Conservation (phyloP, 2,329 filamentous ascomycete genomes). For the Myotisia sp. region DNA sequence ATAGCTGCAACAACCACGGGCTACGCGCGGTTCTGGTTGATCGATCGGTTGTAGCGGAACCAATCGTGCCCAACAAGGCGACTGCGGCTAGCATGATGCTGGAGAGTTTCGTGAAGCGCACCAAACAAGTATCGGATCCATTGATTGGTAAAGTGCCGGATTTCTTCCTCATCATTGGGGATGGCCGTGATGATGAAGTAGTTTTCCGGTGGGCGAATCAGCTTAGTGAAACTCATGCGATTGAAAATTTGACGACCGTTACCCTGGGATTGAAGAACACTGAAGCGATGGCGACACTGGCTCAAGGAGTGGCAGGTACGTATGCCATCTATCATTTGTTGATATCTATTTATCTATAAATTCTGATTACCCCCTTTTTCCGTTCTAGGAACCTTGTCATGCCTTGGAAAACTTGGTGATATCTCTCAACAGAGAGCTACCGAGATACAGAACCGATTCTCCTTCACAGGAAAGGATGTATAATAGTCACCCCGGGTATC, state of each 20-base stretch:
- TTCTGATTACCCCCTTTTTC: slow-evolving; percentile 8
- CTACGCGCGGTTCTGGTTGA: slow-evolving; percentile 74
- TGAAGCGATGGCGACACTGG: slow-evolving; percentile 69
- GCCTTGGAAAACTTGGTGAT: slow-evolving; percentile 12
- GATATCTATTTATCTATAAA: not conserved
- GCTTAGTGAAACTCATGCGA: slow-evolving; percentile 43
- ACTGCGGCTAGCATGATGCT: slow-evolving; percentile 67
- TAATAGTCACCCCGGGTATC: too few relatives aligned
- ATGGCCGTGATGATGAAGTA: slow-evolving; percentile 84
- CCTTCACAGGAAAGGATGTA: slow-evolving; percentile 4
- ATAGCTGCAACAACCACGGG: slow-evolving; percentile 63
- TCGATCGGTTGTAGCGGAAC: slow-evolving; percentile 69
- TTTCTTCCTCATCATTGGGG: slow-evolving; percentile 79
- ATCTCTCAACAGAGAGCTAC: slow-evolving; percentile 7
- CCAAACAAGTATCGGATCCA: not conserved
- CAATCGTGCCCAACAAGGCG: slow-evolving; percentile 73
- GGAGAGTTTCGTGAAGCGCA: slow-evolving; percentile 5
- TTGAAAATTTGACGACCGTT: slow-evolving; percentile 66
- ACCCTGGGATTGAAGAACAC: slow-evolving; percentile 79
- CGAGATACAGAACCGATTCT: not conserved
- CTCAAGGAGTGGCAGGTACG: slow-evolving; percentile 81
- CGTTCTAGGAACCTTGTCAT: slow-evolving; percentile 17
- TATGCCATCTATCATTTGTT: slow-evolving; percentile 5
- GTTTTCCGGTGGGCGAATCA: slow-evolving; percentile 90
- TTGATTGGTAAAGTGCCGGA: slow-evolving; percentile 41